phyloP scores from a whole-genome alignment of 108 stramenopile species.

The Cyclostephanos invisitatus region DNA sequence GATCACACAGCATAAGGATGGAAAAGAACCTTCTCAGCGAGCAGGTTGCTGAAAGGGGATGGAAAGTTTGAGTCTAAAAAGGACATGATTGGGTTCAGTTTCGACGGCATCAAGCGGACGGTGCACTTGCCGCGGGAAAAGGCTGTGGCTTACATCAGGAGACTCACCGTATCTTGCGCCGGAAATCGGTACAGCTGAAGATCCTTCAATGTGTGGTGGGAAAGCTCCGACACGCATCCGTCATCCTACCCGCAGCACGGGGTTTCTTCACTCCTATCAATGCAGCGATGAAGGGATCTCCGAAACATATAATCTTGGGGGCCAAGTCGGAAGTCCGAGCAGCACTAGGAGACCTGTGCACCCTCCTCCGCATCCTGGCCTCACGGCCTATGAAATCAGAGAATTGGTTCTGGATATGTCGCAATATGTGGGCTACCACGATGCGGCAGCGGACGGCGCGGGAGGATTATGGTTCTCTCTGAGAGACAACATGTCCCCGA shows the following conservation, averaged over 20 bases:
- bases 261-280: slow-evolving; percentile 4
- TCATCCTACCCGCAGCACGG: background rate
- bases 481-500: background rate
- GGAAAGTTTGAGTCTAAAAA: background rate
- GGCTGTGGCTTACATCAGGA: background rate
- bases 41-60: background rate
- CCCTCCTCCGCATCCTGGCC: background rate
- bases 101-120: background rate
- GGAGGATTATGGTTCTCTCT: slow-evolving; percentile 1
- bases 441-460: background rate
- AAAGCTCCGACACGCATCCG: background rate
- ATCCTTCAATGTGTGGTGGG: background rate
- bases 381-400: background rate
- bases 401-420: background rate
- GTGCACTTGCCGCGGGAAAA: background rate
- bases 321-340: background rate
- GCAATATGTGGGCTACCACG: background rate
- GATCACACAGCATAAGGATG: background rate
- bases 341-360: background rate
- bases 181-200: background rate
- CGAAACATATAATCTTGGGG: background rate
- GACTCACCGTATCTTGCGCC: background rate
- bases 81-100: background rate
- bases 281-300: background rate
- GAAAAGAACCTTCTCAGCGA: background rate